Evolutionary conservation across 1,284 basidiomycete species (phyloP), one percentile per base, ranked within the genome.

Genomic region (Flammula alnicola): DNA sequence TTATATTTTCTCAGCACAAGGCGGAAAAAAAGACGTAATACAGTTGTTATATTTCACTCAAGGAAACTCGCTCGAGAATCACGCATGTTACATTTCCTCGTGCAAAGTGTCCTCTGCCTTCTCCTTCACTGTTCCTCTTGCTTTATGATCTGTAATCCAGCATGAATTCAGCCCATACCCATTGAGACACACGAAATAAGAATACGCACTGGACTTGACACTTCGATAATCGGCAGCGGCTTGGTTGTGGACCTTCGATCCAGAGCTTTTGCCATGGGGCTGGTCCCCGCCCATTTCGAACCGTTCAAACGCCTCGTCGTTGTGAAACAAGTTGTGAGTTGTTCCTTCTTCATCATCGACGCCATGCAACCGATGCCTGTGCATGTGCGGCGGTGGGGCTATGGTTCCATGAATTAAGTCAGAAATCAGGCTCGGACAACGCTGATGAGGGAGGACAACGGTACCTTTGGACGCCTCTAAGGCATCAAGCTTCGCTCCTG

Each of bases 281-380:
- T 4, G 25, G 12, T 54, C 23, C 1, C 27, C 47, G 1, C 59
- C 59, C 59, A 61, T 61, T 16, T 51, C 53, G 36, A 49, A 61
- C 16, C 49, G 35, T 36, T 61, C 59, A 39, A 59, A 61, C 3
- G 59, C 53, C 37, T 59, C 57, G 35, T 61, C 59, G 23, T 59
- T 52, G 35, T 51, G 52, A 16, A 49, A 57, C 14, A 50, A 50
- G 30, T 52, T 54, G n/a, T n/a, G n/a, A n/a, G 40, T 38, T 36
- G 26, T 53, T 51, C 31, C 44, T 4, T 14, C 14, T 8, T 38
- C 50, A 6, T 44, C 51, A 3, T 49, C 41, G 4, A 37, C 36
- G 1, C 29, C n/a, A 1, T 29, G 39, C 3, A 56, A 35, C 3
- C 47, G 45, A 14, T 57, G 52, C 23, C 43, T 51, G 51, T 49